Evolutionary conservation across 2,329 filamentous ascomycete genomes (phyloP).

Genomic region (Fusarium robinianum): DNA sequence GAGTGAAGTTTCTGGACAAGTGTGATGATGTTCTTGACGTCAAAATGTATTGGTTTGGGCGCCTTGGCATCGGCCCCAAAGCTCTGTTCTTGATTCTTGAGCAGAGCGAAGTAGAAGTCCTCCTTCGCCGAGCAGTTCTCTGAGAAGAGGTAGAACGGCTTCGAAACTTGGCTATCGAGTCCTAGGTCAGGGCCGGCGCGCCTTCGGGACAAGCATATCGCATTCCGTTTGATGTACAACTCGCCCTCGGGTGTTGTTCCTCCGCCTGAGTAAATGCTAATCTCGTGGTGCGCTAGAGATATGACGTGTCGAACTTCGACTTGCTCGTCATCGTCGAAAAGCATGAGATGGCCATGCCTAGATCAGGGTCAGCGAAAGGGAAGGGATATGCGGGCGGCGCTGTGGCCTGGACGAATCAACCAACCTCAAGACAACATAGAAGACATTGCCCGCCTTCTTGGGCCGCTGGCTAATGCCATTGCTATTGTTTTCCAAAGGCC

Average conservation of each 20-base stretch:
- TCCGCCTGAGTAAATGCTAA: slow-evolving; percentile 83
- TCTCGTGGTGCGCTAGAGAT: slow-evolving; percentile 83
- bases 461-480: slow-evolving; percentile 57
- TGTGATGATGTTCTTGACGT: slow-evolving; percentile 83
- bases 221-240: slow-evolving; percentile 93
- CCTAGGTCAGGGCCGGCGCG: slow-evolving; percentile 57
- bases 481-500: slow-evolving; percentile 54
- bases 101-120: slow-evolving; percentile 93
- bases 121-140: slow-evolving; percentile 97
- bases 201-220: slow-evolving; percentile 77
- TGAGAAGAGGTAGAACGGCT: slow-evolving; percentile 91
- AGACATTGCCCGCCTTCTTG: slow-evolving; percentile 79
- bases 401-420: slow-evolving; percentile 29
- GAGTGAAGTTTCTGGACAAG: slow-evolving; percentile 90
- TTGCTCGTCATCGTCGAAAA: slow-evolving; percentile 95
- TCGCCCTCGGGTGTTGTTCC: slow-evolving; percentile 84
- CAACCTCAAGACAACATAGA: slow-evolving; percentile 87
- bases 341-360: slow-evolving; percentile 93
- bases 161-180: slow-evolving; percentile 64
- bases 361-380: slow-evolving; percentile 19
- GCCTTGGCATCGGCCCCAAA: slow-evolving; percentile 58
- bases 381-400: neutral
- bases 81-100: slow-evolving; percentile 79
- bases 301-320: slow-evolving; percentile 96
- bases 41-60: slow-evolving; percentile 75